phyloP scores from a whole-genome alignment of 148 eudicot genomes.

The Vaccinium macrocarpon region DNA sequence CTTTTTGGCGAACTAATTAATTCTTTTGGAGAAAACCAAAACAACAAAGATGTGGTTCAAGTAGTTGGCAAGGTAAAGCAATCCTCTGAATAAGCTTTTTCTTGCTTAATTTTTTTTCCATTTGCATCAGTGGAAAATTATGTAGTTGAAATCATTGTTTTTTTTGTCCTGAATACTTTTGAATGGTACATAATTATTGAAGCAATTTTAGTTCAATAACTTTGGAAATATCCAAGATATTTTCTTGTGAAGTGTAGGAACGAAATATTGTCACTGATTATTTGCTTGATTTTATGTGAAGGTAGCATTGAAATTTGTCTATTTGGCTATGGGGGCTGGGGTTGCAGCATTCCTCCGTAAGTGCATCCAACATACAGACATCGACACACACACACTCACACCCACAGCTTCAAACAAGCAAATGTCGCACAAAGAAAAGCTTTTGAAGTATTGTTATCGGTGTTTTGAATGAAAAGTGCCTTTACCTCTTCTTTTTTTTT shows the following conservation, averaged over 20 bases:
- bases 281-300: not conserved
- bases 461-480: not conserved
- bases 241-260: not conserved
- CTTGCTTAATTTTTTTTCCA: not conserved
- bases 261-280: not conserved
- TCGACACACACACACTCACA: not conserved
- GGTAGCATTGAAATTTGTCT: slow-evolving; percentile 25
- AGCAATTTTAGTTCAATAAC: not conserved
- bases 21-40: slow-evolving; percentile 44
- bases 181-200: not conserved
- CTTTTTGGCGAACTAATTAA: slow-evolving; percentile 36
- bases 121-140: not conserved
- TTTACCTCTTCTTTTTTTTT: too few species aligned
- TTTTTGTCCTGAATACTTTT: not conserved
- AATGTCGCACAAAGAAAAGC: not conserved
- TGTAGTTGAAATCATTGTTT: not conserved
- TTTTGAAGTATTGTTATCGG: not conserved
- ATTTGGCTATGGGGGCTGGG: slow-evolving; percentile 54
- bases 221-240: not conserved
- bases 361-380: not conserved
- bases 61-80: slow-evolving; percentile 5
- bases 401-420: not conserved
- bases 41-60: not conserved
- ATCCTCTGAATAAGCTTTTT: not conserved
- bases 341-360: slow-evolving; percentile 59